Base-by-base conservation (phyloP, 2,329 filamentous ascomycete species). In the Fusarium setosum region DNA sequence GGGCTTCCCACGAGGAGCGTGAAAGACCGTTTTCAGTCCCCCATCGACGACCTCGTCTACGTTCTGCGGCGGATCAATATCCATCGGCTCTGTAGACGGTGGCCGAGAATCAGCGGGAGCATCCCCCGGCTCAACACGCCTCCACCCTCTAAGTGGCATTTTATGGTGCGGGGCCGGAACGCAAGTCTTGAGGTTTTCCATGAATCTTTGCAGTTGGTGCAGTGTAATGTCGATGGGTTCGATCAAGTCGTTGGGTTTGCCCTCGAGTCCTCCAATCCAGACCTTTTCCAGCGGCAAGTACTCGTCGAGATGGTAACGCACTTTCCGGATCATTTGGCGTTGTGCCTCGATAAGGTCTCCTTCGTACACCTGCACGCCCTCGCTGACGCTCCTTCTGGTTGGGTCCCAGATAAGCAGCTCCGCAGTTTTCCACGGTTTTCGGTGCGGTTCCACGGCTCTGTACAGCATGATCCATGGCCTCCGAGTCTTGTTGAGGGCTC, bases 381-480 rank as follows among this genome's bases (percentile, higher is more conserved):
- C 49, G 0, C 65, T 59, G 7, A 75, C 71, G 23, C 70, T 75
- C 1, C 59, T 65, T 8, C 77, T 74, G 2, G 72, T 65, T 2
- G 76, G 56, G 61, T 88, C 86, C 85, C 85, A 88, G 35, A 89
- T 84, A 6, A 88, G 75, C 12, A 89, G 66, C 65, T 88, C 85
- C 3, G 79, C 77, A 3, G 52, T 49, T 1, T 3, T 63, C 70
- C 75, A 81, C 1, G 72, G 65, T 20, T 53, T 71, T 1, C 9
- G 13, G 55, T 82, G 76, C 2, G 78, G 74, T n/a, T 82, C 74
- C 5, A 74, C 67, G 0, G 83, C 80, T 11, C 86, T 80, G 57
- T 81, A 80, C 13, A 85, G 68, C 0, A 76, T 83, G 31, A 88
- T 63, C 85, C 86, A 89, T 1, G 86, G 83, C 41, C 82, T 80